Evolutionary conservation across 768 basidiomycete species (phyloP).

Genomic region (Psilocybe sp.): DNA sequence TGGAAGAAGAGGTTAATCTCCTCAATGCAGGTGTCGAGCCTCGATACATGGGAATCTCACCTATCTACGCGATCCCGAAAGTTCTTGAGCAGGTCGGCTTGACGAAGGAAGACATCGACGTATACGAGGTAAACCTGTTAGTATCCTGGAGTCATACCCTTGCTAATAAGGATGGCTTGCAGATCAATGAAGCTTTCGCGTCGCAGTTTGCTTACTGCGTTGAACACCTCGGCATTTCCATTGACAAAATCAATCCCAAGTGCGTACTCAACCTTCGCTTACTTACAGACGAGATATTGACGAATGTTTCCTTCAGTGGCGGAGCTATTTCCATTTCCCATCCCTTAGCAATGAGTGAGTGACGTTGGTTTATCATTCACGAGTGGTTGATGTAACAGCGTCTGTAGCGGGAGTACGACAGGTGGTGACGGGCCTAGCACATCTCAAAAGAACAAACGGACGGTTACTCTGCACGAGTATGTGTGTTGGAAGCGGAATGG

Average conservation of each 20-base stretch:
- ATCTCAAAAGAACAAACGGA: constrained; percentile 67
- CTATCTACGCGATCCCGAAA: constrained; percentile 70
- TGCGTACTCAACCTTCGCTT: constrained; percentile 28
- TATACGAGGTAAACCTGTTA: constrained; percentile 58
- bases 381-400: constrained; percentile 9
- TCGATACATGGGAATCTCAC: constrained; percentile 74
- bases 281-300: constrained; percentile 1
- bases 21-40: constrained; percentile 64
- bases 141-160: neutral
- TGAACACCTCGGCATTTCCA: constrained; percentile 71
- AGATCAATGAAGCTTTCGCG: constrained; percentile 92
- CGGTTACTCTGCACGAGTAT: constrained; percentile 77
- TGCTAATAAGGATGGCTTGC: neutral
- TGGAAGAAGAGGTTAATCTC: neutral
- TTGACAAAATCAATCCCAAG: constrained; percentile 86
- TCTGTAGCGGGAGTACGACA: constrained; percentile 76
- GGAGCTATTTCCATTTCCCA: constrained; percentile 84
- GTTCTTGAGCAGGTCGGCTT: constrained; percentile 60
- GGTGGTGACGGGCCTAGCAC: constrained; percentile 83
- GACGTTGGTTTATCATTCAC: neutral
- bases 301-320: constrained; percentile 48
- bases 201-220: constrained; percentile 94
- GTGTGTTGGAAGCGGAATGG: constrained; percentile 86
- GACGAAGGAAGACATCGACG: constrained; percentile 68
- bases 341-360: constrained; percentile 81